Evolutionary conservation across 2,329 filamentous ascomycete species (phyloP), one percentile per base, ranked within the genome.

Genomic region (Fusarium clavum): DNA sequence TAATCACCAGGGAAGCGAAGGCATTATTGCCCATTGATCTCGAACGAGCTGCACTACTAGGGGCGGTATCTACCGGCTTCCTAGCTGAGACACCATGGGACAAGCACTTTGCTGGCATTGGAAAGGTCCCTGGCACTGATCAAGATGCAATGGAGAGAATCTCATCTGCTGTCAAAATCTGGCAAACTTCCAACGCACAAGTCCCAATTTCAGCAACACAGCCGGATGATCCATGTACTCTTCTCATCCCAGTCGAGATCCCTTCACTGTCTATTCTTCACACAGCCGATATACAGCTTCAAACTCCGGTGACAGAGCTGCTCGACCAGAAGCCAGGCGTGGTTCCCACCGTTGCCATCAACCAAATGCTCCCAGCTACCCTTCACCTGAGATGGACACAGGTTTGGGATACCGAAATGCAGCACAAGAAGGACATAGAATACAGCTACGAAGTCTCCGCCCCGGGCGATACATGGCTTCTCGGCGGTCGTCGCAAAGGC

Each of bases 191-290:
- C 8, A 73, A 79, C 27, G 62, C 74, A 14, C 72, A 60, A 8
- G 58, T 83, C 14, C 34, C 68, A 4, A 64, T 82, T 1, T 65
- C 75, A 10, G 57, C 74, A 5, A 53, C 64, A 3, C 62, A 73
- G 8, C 56, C 58, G 2, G 66, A 69, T 8, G 82, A 86, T 22
- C 70, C 84, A 79, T 66, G 86, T 86, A 90, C 89, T 14, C 94
- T 99, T 72, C 84, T 92, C 30, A 97, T 99, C 56, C 93, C 94
- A 0, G 94, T 99, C 16, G 94, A 97, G 62, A 89, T 99, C 2
- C 95, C 95, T 0, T 90, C 91, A 2, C 85, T 97, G 3, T 89
- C 93, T 49, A 88, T 97, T 22, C 88, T 98, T 1, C 92, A 97
- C 79, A 97, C 92, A 0, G 91, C 92, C 5, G 89, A 92, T 55